Evolutionary conservation across 2,329 filamentous ascomycete genomes (phyloP).

Genomic region (Colletotrichum sublineola): DNA sequence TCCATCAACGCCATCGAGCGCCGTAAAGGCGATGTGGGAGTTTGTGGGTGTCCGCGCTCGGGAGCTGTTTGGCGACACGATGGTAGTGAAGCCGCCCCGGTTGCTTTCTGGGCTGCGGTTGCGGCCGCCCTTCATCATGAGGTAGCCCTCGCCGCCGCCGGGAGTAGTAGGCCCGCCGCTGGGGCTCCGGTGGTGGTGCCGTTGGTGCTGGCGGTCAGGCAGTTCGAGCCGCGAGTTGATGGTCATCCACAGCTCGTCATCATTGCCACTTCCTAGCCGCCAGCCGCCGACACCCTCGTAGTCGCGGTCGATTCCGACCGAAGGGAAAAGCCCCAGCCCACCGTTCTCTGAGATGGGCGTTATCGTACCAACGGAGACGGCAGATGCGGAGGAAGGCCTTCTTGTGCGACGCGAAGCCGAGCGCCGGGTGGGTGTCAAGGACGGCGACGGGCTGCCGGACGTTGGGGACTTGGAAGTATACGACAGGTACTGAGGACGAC

Average conservation of each 20-base stretch:
- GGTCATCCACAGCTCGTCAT: constrained; percentile 61
- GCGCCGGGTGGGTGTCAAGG: constrained; percentile 39
- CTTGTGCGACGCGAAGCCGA: constrained; percentile 31
- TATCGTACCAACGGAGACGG: constrained; percentile 32
- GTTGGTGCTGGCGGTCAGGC: constrained; percentile 56
- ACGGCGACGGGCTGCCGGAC: constrained; percentile 40
- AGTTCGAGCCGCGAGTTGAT: constrained; percentile 67
- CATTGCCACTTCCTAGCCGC: constrained; percentile 61
- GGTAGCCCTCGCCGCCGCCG: constrained; percentile 54
- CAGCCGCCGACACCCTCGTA: constrained; percentile 73
- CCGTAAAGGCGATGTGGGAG: constrained; percentile 47
- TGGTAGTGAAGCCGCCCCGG: constrained; percentile 40
- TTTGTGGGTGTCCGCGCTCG: constrained; percentile 62
- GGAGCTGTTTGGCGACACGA: constrained; percentile 61
- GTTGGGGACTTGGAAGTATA: constrained; percentile 47
- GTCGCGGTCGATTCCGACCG: constrained; percentile 66
- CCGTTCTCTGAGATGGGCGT: constrained; percentile 47
- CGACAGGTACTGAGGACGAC: constrained; percentile 51
- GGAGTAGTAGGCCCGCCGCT: constrained; percentile 56
- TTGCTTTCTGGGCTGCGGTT: constrained; percentile 52
- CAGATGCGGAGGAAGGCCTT: constrained; percentile 30
- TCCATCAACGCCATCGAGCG: constrained; percentile 50
- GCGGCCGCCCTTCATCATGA: constrained; percentile 60
- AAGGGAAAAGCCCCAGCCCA: constrained; percentile 59
- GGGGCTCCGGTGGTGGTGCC: constrained; percentile 60